phyloP scores from a whole-genome alignment of 2,329 filamentous ascomycete species.

The Raffaelea deltoideospora region DNA sequence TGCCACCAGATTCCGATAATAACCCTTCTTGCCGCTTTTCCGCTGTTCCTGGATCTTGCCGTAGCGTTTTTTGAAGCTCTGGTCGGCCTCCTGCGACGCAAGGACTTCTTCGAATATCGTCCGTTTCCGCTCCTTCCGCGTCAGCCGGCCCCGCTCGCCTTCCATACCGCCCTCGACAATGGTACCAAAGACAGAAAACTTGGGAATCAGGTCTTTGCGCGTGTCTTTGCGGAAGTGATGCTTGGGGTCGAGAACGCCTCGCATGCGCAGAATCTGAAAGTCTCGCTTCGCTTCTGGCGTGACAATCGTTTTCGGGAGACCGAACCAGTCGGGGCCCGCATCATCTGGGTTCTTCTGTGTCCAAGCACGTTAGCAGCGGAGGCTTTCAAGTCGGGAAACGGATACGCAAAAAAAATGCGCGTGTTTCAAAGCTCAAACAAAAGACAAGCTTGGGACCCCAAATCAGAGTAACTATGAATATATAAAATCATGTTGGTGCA shows the following conservation, averaged over 20 bases:
- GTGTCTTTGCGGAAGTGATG: constrained; percentile 80
- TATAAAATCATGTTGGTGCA: constrained; percentile 43
- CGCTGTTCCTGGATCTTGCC: constrained; percentile 69
- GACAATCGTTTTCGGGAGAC: constrained; percentile 69
- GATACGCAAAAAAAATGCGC: constrained; percentile 1
- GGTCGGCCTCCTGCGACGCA: constrained; percentile 45
- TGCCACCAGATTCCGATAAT: constrained; percentile 68
- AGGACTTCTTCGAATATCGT: constrained; percentile 80
- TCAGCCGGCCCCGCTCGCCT: constrained; percentile 65
- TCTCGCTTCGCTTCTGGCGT: constrained; percentile 72
- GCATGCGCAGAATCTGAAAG: constrained; percentile 77
- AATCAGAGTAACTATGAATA: constrained; percentile 62
- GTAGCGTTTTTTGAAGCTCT: constrained; percentile 78
- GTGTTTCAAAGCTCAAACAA: constrained; percentile 11
- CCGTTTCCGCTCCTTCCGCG: constrained; percentile 74
- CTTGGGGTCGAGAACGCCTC: constrained; percentile 77
- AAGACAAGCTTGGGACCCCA: constrained; percentile 28
- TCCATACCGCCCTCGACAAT: constrained; percentile 82
- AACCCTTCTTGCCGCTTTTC: constrained; percentile 73
- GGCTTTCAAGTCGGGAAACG: constrained; percentile 5
- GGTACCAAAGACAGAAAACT: constrained; percentile 79
- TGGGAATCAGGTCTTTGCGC: constrained; percentile 54
- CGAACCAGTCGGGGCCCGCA: constrained; percentile 73
- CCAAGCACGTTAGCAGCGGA: constrained; percentile 10
- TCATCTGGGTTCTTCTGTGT: constrained; percentile 27